Conservation (phyloP, 345 rosid species). For the Eucalyptus pauciflora region DNA sequence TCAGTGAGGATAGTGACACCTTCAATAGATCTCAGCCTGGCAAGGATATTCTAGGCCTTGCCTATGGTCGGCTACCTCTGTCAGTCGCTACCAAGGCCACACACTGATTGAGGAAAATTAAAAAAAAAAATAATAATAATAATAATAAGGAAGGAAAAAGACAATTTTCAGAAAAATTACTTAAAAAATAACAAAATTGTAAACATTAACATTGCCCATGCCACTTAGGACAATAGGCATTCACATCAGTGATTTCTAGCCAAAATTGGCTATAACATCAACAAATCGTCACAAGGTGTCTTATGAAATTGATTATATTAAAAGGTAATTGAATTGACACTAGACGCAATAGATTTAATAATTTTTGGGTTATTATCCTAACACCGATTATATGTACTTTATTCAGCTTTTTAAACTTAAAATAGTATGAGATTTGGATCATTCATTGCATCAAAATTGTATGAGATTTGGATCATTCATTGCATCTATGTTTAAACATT, state of each 20-base stretch:
- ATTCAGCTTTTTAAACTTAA: not conserved
- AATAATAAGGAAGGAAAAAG: not conserved
- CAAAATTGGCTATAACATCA: not conserved
- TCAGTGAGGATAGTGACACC: not conserved
- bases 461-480: not conserved
- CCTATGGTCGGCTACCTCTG: not conserved
- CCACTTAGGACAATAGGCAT: accelerated
- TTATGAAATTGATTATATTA: not conserved
- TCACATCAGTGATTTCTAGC: accelerated
- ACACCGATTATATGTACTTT: not conserved
- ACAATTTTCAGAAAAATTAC: not conserved
- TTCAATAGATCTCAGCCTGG: not conserved
- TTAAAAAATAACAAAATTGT: not conserved
- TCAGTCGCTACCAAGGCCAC: too few species aligned
- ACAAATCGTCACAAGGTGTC: not conserved
- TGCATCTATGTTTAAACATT: not conserved
- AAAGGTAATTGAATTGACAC: not conserved
- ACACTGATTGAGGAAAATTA: accelerated
- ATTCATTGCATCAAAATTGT: not conserved
- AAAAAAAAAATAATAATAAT: too few species aligned
- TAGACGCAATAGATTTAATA: not conserved
- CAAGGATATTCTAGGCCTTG: accelerated
- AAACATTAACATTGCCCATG: accelerated
- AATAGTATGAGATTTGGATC: not conserved
- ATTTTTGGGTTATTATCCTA: not conserved